Conservation (phyloP, 2,329 filamentous ascomycete genomes). For the Penicillium glabrum region DNA sequence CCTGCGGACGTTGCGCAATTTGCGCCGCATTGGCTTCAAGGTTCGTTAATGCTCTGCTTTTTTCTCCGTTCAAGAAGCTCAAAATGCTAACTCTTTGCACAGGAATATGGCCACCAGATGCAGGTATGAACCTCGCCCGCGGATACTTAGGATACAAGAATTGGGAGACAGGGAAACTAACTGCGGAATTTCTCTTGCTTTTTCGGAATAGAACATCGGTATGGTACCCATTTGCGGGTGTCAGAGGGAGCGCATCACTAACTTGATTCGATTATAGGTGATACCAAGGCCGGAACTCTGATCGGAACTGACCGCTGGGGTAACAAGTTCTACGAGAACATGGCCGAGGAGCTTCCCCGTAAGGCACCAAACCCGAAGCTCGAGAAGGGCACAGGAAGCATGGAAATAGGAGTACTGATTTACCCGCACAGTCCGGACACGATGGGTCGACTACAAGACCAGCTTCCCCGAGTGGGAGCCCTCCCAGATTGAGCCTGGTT, state of each 20-base stretch:
- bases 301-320: slow-evolving; percentile 85
- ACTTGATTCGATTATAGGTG: slow-evolving; percentile 59
- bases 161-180: slow-evolving; percentile 22
- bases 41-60: slow-evolving; percentile 45
- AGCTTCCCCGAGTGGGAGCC: slow-evolving; percentile 53
- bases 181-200: slow-evolving; percentile 7
- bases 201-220: slow-evolving; percentile 45
- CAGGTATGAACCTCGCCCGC: slow-evolving; percentile 61
- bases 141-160: slow-evolving; percentile 7
- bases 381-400: neutral
- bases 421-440: slow-evolving; percentile 69
- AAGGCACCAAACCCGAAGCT: slow-evolving; percentile 21
- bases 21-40: slow-evolving; percentile 86
- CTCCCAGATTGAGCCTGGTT: slow-evolving; percentile 84
- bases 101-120: slow-evolving; percentile 93
- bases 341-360: slow-evolving; percentile 85
- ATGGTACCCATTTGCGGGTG: slow-evolving; percentile 14
- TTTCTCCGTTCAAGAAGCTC: neutral
- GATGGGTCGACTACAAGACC: slow-evolving; percentile 94
- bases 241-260: slow-evolving; percentile 15
- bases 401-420: slow-evolving; percentile 10
- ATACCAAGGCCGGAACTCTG: slow-evolving; percentile 90
- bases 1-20: slow-evolving; percentile 78
- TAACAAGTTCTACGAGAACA: slow-evolving; percentile 98
- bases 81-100: slow-evolving; percentile 41